Percentiles rank a stretch among this genome's conserved stretches.
phyloP scores from a whole-genome alignment of 116 monocot genomes.

The Zostera marina region DNA sequence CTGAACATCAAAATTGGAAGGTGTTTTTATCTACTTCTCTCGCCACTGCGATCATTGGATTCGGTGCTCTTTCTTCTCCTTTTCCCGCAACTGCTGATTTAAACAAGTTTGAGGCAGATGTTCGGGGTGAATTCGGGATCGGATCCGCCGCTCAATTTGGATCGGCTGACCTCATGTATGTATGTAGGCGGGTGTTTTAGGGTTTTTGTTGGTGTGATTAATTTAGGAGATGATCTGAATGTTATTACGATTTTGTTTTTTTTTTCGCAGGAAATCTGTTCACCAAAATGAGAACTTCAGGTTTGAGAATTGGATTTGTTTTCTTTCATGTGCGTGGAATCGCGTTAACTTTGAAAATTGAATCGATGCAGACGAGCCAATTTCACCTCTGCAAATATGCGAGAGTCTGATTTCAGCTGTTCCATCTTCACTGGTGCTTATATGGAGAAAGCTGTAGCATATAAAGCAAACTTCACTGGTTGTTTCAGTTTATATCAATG shows the following conservation, averaged over 20 bases:
- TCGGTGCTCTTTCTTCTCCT: constrained; percentile 5
- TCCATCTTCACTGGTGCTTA: constrained; percentile 96
- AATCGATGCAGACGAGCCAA: constrained; percentile 56
- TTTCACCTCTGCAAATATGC: constrained; percentile 93
- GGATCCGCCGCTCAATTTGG: constrained; percentile 95
- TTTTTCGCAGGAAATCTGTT: constrained; percentile 59
- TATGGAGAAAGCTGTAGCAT: constrained; percentile 95
- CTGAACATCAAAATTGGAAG: constrained; percentile 18
- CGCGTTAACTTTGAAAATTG: neutral
- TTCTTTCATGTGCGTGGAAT: no score
- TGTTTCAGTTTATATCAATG: neutral
- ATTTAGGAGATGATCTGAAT: neutral
- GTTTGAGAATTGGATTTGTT: constrained; percentile 10
- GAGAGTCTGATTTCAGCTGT: constrained; percentile 84
- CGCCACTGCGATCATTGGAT: constrained; percentile 26
- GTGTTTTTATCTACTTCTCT: constrained; percentile 36
- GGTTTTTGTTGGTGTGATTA: neutral
- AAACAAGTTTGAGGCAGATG: constrained; percentile 75
- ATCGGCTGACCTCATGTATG: constrained; percentile 81
- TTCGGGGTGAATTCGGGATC: constrained; percentile 88
- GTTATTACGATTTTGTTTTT: constrained; percentile 1
- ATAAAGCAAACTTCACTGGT: constrained; percentile 87
- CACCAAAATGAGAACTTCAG: constrained; percentile 92
- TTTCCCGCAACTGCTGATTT: constrained; percentile 67
- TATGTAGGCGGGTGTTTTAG: neutral